phyloP scores from a whole-genome alignment of 768 basidiomycete genomes.

The Hericium rajendrae region DNA sequence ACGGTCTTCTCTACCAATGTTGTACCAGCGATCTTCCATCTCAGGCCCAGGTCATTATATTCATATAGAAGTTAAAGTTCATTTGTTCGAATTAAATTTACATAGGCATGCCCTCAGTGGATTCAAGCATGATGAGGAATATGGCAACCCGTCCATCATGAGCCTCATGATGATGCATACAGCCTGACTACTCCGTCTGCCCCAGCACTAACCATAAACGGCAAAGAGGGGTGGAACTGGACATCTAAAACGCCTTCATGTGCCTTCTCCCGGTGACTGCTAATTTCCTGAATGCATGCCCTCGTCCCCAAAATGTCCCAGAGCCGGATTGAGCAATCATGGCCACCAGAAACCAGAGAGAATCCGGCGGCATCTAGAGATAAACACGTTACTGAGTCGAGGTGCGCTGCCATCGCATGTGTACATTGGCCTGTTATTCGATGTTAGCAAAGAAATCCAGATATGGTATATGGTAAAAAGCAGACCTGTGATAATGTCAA shows the following conservation, averaged over 20 bases:
- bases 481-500: slow-evolving; percentile 71
- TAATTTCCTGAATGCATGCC: slow-evolving; percentile 82
- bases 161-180: slow-evolving; percentile 68
- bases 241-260: slow-evolving; percentile 87
- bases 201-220: slow-evolving; percentile 89
- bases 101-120: no score
- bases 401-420: slow-evolving; percentile 82
- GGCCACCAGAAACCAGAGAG: slow-evolving; percentile 80
- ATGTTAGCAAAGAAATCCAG: not conserved
- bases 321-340: slow-evolving; percentile 90
- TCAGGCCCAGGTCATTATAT: no score
- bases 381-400: slow-evolving; percentile 86
- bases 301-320: slow-evolving; percentile 84
- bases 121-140: no score
- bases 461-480: not conserved
- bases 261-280: slow-evolving; percentile 81
- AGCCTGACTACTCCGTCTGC: slow-evolving; percentile 91
- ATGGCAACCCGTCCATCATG: no score
- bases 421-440: slow-evolving; percentile 63
- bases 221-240: slow-evolving; percentile 72
- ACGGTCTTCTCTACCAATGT: no score
- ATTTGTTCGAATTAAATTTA: no score
- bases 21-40: no score
- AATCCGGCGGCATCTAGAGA: slow-evolving; percentile 84
- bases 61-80: no score